Conservation (phyloP, 148 eudicot genomes). For the Rhododendron ovatum region DNA sequence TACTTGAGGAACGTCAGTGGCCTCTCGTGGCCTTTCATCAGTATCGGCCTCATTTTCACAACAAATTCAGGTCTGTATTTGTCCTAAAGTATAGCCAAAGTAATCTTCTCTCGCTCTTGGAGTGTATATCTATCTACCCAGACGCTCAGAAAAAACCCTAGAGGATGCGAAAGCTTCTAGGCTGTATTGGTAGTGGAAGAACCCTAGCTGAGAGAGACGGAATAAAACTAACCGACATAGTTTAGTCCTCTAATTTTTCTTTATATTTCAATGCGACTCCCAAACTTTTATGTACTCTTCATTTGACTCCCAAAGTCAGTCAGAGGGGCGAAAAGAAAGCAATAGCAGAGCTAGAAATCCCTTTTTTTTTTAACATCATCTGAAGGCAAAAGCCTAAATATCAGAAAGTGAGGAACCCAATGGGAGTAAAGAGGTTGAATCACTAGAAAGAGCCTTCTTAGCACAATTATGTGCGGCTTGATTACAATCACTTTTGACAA, state of each 20-base stretch:
- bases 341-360: no score
- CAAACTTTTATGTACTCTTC: neutral
- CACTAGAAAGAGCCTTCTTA: no score
- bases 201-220: neutral
- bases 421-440: no score
- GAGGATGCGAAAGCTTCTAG: neutral
- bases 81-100: neutral
- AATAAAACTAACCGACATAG: neutral
- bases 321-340: neutral
- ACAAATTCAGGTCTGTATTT: neutral
- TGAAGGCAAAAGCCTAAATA: no score
- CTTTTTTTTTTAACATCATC: no score
- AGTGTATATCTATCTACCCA: neutral
- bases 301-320: neutral
- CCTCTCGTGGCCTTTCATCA: slow-evolving; percentile 99
- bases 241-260: neutral
- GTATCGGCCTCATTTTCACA: slow-evolving; percentile 78
- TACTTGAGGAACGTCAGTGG: slow-evolving; percentile 83
- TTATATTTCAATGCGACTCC: neutral
- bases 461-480: no score
- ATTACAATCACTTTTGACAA: no score
- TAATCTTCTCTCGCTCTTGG: neutral
- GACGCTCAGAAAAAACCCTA: neutral
- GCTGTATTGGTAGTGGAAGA: neutral
- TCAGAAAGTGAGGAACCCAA: no score